Conservation (phyloP, 306 rosid species). For the Vigna angularis region DNA sequence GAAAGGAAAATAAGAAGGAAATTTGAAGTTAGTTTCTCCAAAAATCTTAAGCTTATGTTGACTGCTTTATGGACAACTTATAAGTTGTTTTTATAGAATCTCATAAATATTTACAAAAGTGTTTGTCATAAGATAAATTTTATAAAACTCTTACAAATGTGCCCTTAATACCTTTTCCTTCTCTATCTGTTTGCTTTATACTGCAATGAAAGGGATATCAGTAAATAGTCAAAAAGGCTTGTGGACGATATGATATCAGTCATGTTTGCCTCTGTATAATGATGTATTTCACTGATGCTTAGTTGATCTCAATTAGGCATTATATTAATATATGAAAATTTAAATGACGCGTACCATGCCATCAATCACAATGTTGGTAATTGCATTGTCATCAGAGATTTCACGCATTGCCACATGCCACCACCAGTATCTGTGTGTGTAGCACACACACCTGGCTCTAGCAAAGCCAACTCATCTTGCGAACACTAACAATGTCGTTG, state of each 20-base stretch:
- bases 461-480: too few relatives aligned
- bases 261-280: conserved; percentile 4
- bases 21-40: too few relatives aligned
- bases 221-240: neutral
- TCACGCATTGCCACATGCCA: too few relatives aligned
- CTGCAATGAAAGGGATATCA: neutral
- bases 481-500: too few relatives aligned
- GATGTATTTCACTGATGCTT: neutral
- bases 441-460: too few relatives aligned
- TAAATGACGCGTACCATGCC: neutral
- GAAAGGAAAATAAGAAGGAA: too few relatives aligned
- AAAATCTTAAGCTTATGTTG: too few relatives aligned
- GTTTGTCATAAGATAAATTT: neutral
- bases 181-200: neutral
- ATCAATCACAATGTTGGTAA: too few relatives aligned
- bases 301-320: neutral
- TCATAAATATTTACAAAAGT: neutral
- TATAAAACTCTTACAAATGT: neutral
- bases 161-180: neutral
- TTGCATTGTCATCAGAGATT: too few relatives aligned
- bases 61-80: neutral
- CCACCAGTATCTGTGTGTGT: too few relatives aligned
- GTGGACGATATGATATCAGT: neutral
- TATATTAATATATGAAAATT: conserved; percentile 2
- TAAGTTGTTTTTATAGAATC: neutral